Conservation (phyloP, 768 basidiomycete genomes). For the Termitomyces sp. region DNA sequence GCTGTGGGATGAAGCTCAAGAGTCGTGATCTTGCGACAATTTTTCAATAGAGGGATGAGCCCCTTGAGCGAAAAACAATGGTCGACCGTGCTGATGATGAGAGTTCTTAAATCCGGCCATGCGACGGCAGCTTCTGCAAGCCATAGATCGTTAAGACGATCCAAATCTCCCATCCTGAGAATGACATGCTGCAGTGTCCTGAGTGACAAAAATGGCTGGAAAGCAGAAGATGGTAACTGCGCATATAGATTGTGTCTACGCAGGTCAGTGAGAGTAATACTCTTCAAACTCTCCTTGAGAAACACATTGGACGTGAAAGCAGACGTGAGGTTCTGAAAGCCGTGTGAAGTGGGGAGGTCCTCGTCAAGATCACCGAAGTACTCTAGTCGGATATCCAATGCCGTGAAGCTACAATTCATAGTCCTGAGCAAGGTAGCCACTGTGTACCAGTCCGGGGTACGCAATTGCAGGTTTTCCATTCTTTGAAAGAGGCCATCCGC, state of each 20-base stretch:
- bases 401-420: background rate
- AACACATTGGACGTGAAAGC: background rate
- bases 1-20: background rate
- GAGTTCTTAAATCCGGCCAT: background rate
- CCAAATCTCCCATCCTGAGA: background rate
- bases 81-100: background rate
- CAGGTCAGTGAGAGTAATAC: too few relatives aligned
- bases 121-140: constrained; percentile 1
- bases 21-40: constrained; percentile 1
- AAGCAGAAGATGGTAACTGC: too few relatives aligned
- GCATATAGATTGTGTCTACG: too few relatives aligned
- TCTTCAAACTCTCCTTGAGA: too few relatives aligned
- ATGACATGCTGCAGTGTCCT: background rate
- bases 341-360: background rate
- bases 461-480: background rate
- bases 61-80: background rate
- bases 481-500: background rate
- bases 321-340: background rate
- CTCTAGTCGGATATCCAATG: background rate
- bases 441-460: background rate
- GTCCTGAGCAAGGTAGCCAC: background rate
- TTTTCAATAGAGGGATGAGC: background rate
- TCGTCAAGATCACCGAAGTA: background rate
- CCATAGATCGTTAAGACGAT: background rate
- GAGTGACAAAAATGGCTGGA: background rate